A percentile compares a stretch with the other conserved stretches of the same genome.
phyloP scores from a whole-genome alignment of 192 early-diverging fungal species.

The Podila minutissima region DNA sequence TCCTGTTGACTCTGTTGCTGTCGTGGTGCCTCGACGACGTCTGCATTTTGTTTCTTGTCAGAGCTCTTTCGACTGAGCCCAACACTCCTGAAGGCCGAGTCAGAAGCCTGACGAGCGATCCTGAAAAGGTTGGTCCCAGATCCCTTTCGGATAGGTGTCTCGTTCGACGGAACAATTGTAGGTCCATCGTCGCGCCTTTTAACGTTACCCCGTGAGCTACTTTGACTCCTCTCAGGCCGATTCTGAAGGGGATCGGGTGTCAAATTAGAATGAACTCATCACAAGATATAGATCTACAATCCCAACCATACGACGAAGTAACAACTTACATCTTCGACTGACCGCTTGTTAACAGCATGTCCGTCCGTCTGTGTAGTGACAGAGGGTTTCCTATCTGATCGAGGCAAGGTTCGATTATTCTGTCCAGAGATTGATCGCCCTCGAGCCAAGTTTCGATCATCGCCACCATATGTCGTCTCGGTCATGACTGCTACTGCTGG shows the following conservation, averaged over 20 bases:
- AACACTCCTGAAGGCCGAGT: slow-evolving; percentile 25
- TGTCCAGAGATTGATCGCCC: slow-evolving; percentile 19
- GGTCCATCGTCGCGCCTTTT: background rate
- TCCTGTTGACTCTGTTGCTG: background rate
- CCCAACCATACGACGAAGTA: too few species aligned
- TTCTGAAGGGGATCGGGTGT: too few species aligned
- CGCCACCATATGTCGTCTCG: background rate
- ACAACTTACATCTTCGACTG: too few species aligned
- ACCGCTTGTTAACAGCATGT: too few species aligned
- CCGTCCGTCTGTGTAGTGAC: background rate
- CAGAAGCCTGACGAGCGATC: slow-evolving; percentile 42
- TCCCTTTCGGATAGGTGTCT: slow-evolving; percentile 10
- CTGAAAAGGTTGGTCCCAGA: slow-evolving; percentile 29
- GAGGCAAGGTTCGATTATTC: background rate
- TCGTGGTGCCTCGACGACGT: background rate
- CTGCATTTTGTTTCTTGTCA: slow-evolving; percentile 4
- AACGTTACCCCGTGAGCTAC: background rate
- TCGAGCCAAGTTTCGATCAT: background rate
- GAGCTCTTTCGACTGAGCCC: slow-evolving; percentile 31
- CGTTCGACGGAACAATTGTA: background rate
- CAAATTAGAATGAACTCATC: too few species aligned
- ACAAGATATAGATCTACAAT: too few species aligned
- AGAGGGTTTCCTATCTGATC: background rate
- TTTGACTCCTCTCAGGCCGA: background rate
- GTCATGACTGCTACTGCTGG: background rate